A percentile compares a stretch with the other conserved stretches of the same genome.
Evolutionary conservation across 192 early-diverging fungal species (phyloP).

Genomic region (Coemansia sp.): DNA sequence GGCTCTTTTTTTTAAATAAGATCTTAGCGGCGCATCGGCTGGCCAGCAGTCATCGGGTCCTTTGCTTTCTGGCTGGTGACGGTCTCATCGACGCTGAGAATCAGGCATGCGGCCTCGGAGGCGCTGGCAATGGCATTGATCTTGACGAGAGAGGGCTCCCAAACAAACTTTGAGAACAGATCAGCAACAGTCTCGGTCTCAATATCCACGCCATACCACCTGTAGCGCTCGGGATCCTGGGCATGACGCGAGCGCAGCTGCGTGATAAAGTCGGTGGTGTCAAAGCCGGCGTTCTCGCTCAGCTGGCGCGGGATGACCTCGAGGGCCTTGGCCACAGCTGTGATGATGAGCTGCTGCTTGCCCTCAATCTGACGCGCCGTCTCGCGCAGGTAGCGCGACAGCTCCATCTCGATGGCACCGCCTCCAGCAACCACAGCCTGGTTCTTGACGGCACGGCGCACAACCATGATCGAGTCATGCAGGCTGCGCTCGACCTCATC

Average conservation of each 20-base stretch:
- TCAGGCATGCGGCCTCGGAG: conserved; percentile 92
- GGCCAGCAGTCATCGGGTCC: conserved; percentile 55
- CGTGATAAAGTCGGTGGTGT: conserved; percentile 96
- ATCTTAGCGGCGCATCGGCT: too few species aligned
- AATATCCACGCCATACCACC: conserved; percentile 94
- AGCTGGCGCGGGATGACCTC: conserved; percentile 98
- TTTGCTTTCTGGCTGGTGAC: conserved; percentile 90
- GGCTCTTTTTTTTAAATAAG: conserved; percentile 66
- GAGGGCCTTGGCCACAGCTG: conserved; percentile 90
- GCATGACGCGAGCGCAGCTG: conserved; percentile 91
- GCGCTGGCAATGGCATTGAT: conserved; percentile 93
- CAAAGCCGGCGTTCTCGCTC: conserved; percentile 98
- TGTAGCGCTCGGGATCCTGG: conserved; percentile 54
- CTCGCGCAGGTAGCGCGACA: conserved; percentile 91
- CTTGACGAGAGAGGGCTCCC: conserved; percentile 98
- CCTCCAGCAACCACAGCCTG: conserved; percentile 95
- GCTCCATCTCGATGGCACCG: conserved; percentile 97
- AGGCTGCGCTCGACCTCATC: conserved; percentile 96
- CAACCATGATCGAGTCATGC: conserved; percentile 99
- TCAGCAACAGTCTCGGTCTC: conserved; percentile 81
- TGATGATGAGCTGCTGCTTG: conserved; percentile 97
- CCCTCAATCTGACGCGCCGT: conserved; percentile 92
- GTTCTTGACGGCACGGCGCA: conserved; percentile 94
- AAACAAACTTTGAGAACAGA: conserved; percentile 91
- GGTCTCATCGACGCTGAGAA: conserved; percentile 96